Evolutionary conservation across 257 asterid species (phyloP).

Genomic region (Oldenlandia corymbosa): DNA sequence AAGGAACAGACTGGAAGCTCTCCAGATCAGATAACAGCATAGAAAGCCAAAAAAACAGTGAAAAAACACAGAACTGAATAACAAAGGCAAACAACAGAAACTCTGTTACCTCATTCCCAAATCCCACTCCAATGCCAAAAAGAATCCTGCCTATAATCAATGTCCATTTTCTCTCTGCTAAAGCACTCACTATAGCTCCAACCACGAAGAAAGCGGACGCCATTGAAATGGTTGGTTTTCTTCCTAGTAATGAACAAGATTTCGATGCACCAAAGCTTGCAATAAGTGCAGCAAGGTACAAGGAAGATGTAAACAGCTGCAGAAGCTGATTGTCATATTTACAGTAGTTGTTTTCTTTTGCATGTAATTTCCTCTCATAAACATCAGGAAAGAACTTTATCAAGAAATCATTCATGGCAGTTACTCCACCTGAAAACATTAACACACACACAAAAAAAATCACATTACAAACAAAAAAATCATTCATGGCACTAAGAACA

Average conservation of each 20-base stretch:
- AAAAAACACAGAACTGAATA: neutral
- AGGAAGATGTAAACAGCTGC: slow-evolving; percentile 75
- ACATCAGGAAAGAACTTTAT: slow-evolving; percentile 51
- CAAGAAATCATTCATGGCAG: slow-evolving; percentile 76
- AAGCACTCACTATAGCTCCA: slow-evolving; percentile 47
- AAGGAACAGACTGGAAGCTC: slow-evolving; percentile 32
- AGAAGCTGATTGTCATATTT: slow-evolving; percentile 66
- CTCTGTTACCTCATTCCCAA: slow-evolving; percentile 62
- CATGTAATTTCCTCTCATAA: slow-evolving; percentile 36
- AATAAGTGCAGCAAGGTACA: slow-evolving; percentile 60
- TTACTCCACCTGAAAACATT: slow-evolving; percentile 52
- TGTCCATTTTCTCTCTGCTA: slow-evolving; percentile 25
- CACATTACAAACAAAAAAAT: neutral
- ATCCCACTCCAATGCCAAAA: slow-evolving; percentile 77
- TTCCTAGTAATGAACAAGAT: slow-evolving; percentile 42
- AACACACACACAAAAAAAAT: neutral
- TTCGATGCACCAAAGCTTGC: slow-evolving; percentile 71
- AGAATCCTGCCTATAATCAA: slow-evolving; percentile 60
- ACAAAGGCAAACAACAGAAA: neutral
- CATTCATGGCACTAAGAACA: neutral
- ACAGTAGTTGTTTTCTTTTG: slow-evolving; percentile 55
- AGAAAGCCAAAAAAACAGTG: too few species aligned
- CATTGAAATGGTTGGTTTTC: slow-evolving; percentile 53
- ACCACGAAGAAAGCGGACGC: slow-evolving; percentile 43
- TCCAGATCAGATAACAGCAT: neutral